phyloP scores from a whole-genome alignment of 345 rosid species.

The Lepidium didymum region DNA sequence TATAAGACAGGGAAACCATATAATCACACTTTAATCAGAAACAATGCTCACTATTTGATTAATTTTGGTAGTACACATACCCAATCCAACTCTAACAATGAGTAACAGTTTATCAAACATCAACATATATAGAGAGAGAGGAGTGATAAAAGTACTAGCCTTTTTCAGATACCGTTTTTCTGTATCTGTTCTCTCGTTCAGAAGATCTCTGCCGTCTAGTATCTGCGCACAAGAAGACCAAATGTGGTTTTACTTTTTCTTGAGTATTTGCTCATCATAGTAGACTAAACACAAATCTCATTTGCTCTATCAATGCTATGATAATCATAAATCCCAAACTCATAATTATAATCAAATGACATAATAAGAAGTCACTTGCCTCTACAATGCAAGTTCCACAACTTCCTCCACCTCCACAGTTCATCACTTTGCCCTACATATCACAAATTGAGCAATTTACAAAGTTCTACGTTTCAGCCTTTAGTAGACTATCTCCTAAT shows the following conservation, averaged over 20 bases:
- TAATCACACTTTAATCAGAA: neutral
- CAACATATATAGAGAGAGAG: neutral
- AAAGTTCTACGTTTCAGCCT: neutral
- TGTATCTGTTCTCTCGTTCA: conserved; percentile 69
- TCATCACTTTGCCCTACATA: conserved; percentile 80
- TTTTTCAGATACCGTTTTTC: conserved; percentile 63
- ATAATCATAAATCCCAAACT: neutral
- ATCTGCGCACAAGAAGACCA: conserved; percentile 42
- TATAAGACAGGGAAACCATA: too few relatives aligned
- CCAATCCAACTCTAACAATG: neutral
- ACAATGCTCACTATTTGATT: neutral
- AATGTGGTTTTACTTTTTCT: neutral
- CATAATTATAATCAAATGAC: neutral
- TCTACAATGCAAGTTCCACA: conserved; percentile 95
- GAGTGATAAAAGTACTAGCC: conserved; percentile 26
- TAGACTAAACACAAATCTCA: neutral
- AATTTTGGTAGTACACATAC: neutral
- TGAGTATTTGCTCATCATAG: neutral
- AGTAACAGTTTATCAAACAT: neutral
- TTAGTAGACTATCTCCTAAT: neutral
- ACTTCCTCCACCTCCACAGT: conserved; percentile 93
- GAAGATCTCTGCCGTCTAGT: conserved; percentile 59
- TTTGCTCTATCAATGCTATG: neutral
- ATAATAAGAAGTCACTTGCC: conserved; percentile 31
- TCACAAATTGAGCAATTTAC: neutral